Percentiles rank a stretch among this genome's conserved stretches.
phyloP scores from a whole-genome alignment of 2,329 filamentous ascomycete genomes.

The Talaromyces sp. region DNA sequence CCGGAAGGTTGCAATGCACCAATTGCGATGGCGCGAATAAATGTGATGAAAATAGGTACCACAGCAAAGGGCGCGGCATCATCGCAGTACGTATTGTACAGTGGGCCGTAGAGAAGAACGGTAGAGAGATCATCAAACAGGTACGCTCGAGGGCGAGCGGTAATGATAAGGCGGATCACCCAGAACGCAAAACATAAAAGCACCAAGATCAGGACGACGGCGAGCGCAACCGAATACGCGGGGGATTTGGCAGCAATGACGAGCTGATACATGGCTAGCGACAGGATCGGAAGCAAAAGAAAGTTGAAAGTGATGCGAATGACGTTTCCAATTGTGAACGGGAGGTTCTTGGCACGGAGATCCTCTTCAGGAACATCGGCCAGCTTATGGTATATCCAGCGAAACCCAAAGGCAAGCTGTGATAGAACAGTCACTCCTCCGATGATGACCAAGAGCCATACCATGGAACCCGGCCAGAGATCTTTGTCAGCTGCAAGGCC shows the following conservation, averaged over 20 bases:
- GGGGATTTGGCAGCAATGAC: constrained; percentile 67
- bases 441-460: constrained; percentile 81
- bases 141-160: constrained; percentile 74
- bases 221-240: constrained; percentile 65
- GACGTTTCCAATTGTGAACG: constrained; percentile 74
- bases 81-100: constrained; percentile 97
- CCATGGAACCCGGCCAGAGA: constrained; percentile 89
- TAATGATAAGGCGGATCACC: constrained; percentile 75
- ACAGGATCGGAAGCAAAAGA: constrained; percentile 79
- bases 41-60: constrained; percentile 76
- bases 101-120: constrained; percentile 79
- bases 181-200: constrained; percentile 71
- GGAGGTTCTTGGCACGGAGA: constrained; percentile 82
- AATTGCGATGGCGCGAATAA: constrained; percentile 82
- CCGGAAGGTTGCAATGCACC: constrained; percentile 90
- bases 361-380: constrained; percentile 76
- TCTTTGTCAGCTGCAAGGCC: constrained; percentile 73
- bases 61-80: constrained; percentile 86
- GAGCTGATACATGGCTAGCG: constrained; percentile 86
- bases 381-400: constrained; percentile 70
- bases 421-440: constrained; percentile 61
- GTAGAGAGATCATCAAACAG: constrained; percentile 92
- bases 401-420: constrained; percentile 69
- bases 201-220: constrained; percentile 67
- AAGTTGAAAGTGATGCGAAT: constrained; percentile 89